These are phyloP conservation scores for Hibiscus syriacus DNA, from an alignment of 345 rosid species.

Conservation along the genomic window DNA sequence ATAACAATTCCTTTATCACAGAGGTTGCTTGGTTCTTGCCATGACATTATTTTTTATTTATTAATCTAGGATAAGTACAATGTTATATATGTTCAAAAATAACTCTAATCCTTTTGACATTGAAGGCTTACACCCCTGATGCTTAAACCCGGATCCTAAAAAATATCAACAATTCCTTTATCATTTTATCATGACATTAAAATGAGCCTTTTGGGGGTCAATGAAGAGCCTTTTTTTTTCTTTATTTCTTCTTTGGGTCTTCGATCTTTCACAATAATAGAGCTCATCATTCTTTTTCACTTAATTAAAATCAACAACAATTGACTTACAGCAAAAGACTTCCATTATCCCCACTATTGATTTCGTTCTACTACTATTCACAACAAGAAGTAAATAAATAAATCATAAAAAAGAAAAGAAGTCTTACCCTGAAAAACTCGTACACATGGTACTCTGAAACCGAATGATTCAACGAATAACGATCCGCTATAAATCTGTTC, in stretches of 20 bases:
- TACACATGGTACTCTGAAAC: conserved; percentile 95
- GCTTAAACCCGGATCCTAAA: no score
- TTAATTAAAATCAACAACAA: not conserved
- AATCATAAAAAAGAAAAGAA: not conserved
- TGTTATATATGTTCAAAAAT: no score
- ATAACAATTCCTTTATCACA: no score
- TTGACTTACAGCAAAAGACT: not conserved
- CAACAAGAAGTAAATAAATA: not conserved
- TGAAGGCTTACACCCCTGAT: no score
- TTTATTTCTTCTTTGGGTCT: not conserved
- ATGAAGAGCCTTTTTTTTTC: not conserved
- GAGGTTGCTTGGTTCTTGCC: no score
- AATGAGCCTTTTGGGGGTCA: not conserved
- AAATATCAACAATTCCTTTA: no score
- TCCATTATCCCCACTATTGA: not conserved
- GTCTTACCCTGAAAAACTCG: conserved; percentile 84
- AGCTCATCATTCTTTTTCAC: not conserved
- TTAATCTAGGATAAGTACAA: no score
- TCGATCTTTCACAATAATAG: not conserved
- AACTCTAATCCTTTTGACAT: no score
- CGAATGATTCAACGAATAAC: conserved; percentile 55
- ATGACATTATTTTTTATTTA: no score
- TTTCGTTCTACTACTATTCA: not conserved
- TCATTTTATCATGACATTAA: not conserved
- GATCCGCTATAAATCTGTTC: conserved; percentile 85